Evolutionary conservation across 2,329 filamentous ascomycete genomes (phyloP), one percentile per base, ranked within the genome.

Genomic region (Macrophomina tecta): DNA sequence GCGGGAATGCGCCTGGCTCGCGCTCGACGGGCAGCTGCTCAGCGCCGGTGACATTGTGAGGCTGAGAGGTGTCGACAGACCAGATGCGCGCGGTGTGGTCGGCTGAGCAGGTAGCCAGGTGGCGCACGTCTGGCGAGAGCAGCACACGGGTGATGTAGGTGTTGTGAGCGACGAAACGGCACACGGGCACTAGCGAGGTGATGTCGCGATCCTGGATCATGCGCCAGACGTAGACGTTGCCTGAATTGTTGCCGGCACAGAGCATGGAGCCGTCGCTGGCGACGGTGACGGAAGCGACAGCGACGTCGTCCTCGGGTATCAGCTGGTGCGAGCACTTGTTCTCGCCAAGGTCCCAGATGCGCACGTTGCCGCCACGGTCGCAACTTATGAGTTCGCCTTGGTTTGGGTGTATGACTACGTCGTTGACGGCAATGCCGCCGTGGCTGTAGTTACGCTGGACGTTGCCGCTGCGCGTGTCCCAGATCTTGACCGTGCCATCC

Each of bases 361-460:
- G 86, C 68, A 99, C 93, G 77, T 93, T 97, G 56, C 95, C 95
- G 56, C 91, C 90, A 40, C 94, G 89, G 78, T 99, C 95, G 77
- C 94, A 97, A 78, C 92, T 97, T 75, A 99, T 97, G 69, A 99
- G 90, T 82, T 99, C 95, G 68, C 94, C 95, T 82, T 99, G 95
- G 76, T 99, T 99, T 0, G 95, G 95, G 78, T 99, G 95, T 66
- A 99, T 99, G n/a, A 98, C 95, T 8, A 99, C 95, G 79, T 99
- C 95, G 75, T 97, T 99, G 63, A 94, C 95, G 0, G 95, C 89
- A 40, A 89, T 90, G 64, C 91, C 91, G 63, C 91, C 91, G 77
- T 99, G 95, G 72, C 87, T 90, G 78, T 99, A 99, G 80, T 94
- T 97, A 65, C 95, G 88, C 81, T 99, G 95, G 65, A 98, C 89